Percentiles rank a stretch among this genome's conserved stretches.
Evolutionary conservation across 73 alveolate species (phyloP).

Genomic region (Urostyla sp.): DNA sequence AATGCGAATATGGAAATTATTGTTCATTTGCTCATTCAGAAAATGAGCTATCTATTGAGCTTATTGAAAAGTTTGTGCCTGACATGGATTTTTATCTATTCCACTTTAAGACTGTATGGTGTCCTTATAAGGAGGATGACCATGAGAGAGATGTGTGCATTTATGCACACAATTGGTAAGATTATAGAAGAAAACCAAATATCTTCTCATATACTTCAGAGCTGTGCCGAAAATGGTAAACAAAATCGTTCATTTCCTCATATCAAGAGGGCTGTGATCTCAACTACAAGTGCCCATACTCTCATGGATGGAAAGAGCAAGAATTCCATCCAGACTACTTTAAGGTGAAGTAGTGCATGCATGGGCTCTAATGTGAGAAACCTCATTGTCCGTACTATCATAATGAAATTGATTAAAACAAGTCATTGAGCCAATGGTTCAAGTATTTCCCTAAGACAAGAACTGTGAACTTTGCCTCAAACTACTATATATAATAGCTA

Average conservation of each 20-base stretch:
- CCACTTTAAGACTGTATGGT: conserved; percentile 96
- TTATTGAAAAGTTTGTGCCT: conserved; percentile 72
- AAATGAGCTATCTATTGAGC: conserved; percentile 68
- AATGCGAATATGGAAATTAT: conserved; percentile 82
- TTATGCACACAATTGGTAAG: conserved; percentile 95
- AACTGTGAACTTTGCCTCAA: conserved; percentile 40
- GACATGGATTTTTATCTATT: conserved; percentile 85
- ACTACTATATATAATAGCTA: conserved; percentile 44
- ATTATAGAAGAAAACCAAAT: conserved; percentile 86
- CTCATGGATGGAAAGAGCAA: conserved; percentile 94
- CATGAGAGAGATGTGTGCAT: conserved; percentile 95
- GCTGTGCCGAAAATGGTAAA: conserved; percentile 71
- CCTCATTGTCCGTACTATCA: conserved; percentile 76
- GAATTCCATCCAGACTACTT: conserved; percentile 87
- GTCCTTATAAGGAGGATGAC: conserved; percentile 89
- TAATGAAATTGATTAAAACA: conserved; percentile 56
- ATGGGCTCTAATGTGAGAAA: conserved; percentile 56
- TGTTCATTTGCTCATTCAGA: conserved; percentile 83
- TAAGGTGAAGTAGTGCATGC: conserved; percentile 77
- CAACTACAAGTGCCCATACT: conserved; percentile 64
- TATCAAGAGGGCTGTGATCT: conserved; percentile 77
- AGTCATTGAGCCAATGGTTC: conserved; percentile 22
- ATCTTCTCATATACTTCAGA: conserved; percentile 59
- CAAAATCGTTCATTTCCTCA: conserved; percentile 55
- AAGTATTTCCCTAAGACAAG: conserved; percentile 58